These are phyloP conservation scores for Annona squamosa DNA, from an alignment of 164 flowering plant species.

Conservation along the genomic window DNA sequence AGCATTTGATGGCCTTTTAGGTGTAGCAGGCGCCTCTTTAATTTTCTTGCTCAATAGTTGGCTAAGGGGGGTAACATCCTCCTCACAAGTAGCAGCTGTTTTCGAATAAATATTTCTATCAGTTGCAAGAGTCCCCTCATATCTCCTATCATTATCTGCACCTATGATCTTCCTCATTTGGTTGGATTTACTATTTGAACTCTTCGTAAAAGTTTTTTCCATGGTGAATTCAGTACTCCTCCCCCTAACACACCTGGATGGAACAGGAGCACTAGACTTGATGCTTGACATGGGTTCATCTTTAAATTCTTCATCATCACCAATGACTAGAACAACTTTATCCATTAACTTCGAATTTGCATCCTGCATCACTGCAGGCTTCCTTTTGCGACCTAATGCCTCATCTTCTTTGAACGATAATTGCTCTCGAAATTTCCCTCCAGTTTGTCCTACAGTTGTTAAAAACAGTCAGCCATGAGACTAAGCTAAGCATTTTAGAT, in stretches of 20 bases:
- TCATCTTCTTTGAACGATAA: background rate
- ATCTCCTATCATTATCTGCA: slow-evolving; percentile 10
- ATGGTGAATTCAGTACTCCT: background rate
- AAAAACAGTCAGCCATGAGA: background rate
- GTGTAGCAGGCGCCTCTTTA: slow-evolving; percentile 1
- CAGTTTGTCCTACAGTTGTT: background rate
- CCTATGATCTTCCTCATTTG: slow-evolving; percentile 3
- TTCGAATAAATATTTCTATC: slow-evolving; percentile 35
- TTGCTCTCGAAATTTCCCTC: background rate
- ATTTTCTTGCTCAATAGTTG: slow-evolving; percentile 23
- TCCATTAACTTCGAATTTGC: background rate
- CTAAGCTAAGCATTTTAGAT: background rate
- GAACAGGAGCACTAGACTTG: background rate
- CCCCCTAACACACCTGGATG: background rate
- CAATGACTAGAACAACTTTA: background rate
- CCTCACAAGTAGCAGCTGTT: slow-evolving; percentile 33
- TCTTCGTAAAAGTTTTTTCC: background rate
- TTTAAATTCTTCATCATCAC: background rate
- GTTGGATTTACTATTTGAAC: background rate
- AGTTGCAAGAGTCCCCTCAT: slow-evolving; percentile 14
- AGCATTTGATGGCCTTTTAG: slow-evolving; percentile 6
- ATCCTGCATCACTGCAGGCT: background rate
- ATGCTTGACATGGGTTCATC: background rate
- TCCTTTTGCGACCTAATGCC: background rate
- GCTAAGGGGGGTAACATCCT: slow-evolving; percentile 33